Evolutionary conservation across 495 filamentous ascomycete species (phyloP), one percentile per base, ranked within the genome.

Genomic region (Penicillium arizonense): DNA sequence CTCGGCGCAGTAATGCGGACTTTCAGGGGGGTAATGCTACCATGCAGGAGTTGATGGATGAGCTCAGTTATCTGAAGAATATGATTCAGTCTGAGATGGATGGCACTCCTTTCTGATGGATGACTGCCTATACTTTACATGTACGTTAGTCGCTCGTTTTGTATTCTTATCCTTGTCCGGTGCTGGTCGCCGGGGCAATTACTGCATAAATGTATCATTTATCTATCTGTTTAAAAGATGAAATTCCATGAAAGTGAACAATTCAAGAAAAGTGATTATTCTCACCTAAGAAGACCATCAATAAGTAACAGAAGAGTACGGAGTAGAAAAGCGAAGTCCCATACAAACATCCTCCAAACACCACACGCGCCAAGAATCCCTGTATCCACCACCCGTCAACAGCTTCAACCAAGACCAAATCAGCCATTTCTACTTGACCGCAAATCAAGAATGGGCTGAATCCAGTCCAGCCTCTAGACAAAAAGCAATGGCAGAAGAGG

Each of bases 51-150:
- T 61, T 79, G 56, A 71, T 82, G 61, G 72, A 80, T 50, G 79
- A 82, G 46, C 55, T 82, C 35, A 77, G 73, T 45, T 80, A 82
- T 52, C 63, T 81, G 53, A 77, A 75, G 50, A 68, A 71, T n/a
- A 70, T 78, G 56, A 81, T 82, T 35, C 71, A 75, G 47, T 62
- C 66, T 55, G 68, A 70, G 39, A 58, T 65, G 63, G 47, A 58
- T 46, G 63, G 63, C 4, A 48, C 55, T 38, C 63, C 63, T 8
- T 67, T 67, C 33, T 65, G 43, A 38, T 47, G 16, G 33, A 18
- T 16, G 16, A n/a, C 2, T 36, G 8, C 4, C 11, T 39, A 5
- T 30, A n/a, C n/a, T 45, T 37, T 30, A 30, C 28, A 30, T 30
- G 28, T 30, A 30, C 28, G 9, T 8, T 18, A 8, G 12, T 1